Conservation (phyloP, 179 eudicot genomes). For the Spergularia azorica region DNA sequence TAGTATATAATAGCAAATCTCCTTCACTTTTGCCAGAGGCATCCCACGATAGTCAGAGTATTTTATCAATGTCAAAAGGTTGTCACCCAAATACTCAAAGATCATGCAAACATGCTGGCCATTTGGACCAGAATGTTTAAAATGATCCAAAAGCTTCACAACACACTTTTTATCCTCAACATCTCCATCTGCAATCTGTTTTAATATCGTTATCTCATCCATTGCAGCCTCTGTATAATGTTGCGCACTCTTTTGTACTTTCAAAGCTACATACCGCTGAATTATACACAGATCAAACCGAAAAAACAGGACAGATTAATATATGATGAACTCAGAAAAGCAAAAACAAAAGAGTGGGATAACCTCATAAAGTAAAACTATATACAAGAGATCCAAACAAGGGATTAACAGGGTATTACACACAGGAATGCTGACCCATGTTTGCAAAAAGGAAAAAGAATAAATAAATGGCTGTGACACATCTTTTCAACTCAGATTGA, state of each 20-base stretch:
- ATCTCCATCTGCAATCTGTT: slow-evolving; percentile 90
- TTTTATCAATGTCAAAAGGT: slow-evolving; percentile 83
- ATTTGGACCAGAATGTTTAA: slow-evolving; percentile 94
- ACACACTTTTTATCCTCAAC: slow-evolving; percentile 88
- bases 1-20: slow-evolving; percentile 71
- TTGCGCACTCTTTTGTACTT: slow-evolving; percentile 94
- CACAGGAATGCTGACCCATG: not conserved
- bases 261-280: slow-evolving; percentile 85
- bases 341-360: not conserved
- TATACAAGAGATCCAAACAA: not conserved
- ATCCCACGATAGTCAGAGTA: slow-evolving; percentile 78
- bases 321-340: not conserved
- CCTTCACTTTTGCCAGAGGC: slow-evolving; percentile 81
- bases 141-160: slow-evolving; percentile 91
- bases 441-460: slow-evolving; percentile 1
- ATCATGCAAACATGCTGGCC: slow-evolving; percentile 99
- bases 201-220: slow-evolving; percentile 87
- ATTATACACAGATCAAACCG: not conserved
- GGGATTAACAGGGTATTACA: not conserved
- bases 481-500: not conserved
- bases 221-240: slow-evolving; percentile 97
- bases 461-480: not conserved
- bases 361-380: not conserved
- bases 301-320: not conserved
- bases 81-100: slow-evolving; percentile 95